phyloP scores from a whole-genome alignment of 148 eudicot species.

The Vaccinium macrocarpon region DNA sequence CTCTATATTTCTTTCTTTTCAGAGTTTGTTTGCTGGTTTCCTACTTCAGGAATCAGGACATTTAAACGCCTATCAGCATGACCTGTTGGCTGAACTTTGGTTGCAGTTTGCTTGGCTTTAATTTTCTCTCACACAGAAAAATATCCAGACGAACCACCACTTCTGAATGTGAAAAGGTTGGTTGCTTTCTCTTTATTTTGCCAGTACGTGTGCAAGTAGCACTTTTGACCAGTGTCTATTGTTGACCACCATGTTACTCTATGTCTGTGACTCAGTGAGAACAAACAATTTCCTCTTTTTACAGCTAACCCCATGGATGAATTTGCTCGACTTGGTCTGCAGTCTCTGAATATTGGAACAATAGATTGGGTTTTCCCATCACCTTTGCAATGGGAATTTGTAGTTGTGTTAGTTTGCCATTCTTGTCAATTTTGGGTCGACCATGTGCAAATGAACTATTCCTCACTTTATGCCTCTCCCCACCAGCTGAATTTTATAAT shows the following conservation, averaged over 20 bases:
- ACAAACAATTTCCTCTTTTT: neutral
- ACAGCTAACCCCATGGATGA: neutral
- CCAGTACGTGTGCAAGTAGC: neutral
- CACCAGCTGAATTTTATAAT: neutral
- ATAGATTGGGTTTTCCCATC: neutral
- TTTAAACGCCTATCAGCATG: conserved; percentile 9
- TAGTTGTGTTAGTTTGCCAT: neutral
- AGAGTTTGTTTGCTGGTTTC: conserved; percentile 10
- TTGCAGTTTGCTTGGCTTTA: conserved; percentile 86
- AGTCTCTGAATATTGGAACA: neutral
- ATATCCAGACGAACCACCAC: conserved; percentile 96
- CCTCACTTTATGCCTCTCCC: neutral
- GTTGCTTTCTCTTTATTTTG: conserved; percentile 19
- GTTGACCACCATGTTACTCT: neutral
- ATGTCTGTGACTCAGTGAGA: neutral
- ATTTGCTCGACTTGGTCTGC: neutral
- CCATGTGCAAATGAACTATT: neutral
- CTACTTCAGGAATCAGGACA: conserved; percentile 10
- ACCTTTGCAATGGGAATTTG: conserved; percentile 3
- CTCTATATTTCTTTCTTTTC: conserved; percentile 6
- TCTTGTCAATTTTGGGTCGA: neutral
- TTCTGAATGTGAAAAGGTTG: conserved; percentile 79
- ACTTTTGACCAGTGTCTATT: neutral
- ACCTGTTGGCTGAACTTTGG: conserved; percentile 17
- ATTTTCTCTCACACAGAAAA: conserved; percentile 92